Base-by-base conservation (phyloP, 2,329 filamentous ascomycete species). In the Nigrospora osmanthi region DNA sequence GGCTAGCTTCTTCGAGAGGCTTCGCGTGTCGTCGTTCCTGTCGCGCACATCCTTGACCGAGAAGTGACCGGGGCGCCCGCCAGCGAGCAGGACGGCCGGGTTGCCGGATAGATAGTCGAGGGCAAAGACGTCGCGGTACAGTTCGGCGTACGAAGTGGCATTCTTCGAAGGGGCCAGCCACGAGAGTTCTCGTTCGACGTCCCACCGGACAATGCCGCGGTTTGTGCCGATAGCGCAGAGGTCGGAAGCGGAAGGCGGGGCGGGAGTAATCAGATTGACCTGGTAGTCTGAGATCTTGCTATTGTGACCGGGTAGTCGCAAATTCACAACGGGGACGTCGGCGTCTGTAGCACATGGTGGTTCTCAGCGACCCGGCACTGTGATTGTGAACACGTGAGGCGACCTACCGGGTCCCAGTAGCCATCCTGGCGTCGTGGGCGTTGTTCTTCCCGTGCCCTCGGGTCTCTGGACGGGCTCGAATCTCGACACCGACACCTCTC, bases 161-260 rank as follows among this genome's bases (percentile, higher is more conserved):
- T 50, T 16, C 38, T 40, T 44, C 14, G 46, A 48, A 14, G 58
- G 62, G 1, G 61, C 58, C 30, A 70, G 50, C 62, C 64, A 69
- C 3, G 52, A 48, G 23, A 67, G 55, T 2, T 52, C 52, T 38
- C 61, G 56, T 47, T 64, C 51, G 33, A 54, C 48, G 31, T 59
- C 52, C 15, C 71, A 58, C 16, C 59, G 54, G 12, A 73, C 44
- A 6, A 80, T 60, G n/a, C 75, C 76, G 2, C 57, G 55, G 51
- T 62, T 71, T 1, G 74, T 72, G 37, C 73, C 76, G 37, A 76
- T 57, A 6, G 72, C 60, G 54, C 72, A 77, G 35, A 70, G 45
- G 31, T 61, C 48, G 6, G 69, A 68, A 32, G 38, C 43, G 2
- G 58, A 58, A 0, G 61, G 42, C 0, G 71, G 70, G 0, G 71